Percentiles rank a stretch among this genome's conserved stretches.
These are phyloP conservation scores for Raffaelea ambrosiae DNA, from an alignment of 2,329 filamentous ascomycete species.

Conservation along the genomic window DNA sequence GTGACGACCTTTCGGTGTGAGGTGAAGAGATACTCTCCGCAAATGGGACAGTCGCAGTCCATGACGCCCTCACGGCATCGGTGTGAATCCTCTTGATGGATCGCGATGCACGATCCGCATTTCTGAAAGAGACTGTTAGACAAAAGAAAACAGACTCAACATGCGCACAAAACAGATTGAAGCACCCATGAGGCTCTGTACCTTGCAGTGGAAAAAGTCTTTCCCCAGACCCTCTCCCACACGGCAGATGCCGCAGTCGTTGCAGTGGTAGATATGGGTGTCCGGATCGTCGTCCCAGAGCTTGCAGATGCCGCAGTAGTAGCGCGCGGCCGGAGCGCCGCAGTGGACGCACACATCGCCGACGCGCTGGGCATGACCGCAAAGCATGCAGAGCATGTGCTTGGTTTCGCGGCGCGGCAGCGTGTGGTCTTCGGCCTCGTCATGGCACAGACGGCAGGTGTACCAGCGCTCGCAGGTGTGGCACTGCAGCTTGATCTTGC, in stretches of 20 bases:
- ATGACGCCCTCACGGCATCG: constrained; percentile 91
- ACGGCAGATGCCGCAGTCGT: constrained; percentile 91
- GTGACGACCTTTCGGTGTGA: constrained; percentile 83
- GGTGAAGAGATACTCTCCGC: constrained; percentile 92
- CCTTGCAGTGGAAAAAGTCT: constrained; percentile 98
- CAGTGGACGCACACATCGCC: constrained; percentile 72
- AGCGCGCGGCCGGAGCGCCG: constrained; percentile 68
- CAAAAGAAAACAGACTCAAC: not conserved
- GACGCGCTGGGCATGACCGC: constrained; percentile 74
- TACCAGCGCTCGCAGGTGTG: constrained; percentile 87
- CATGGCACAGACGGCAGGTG: constrained; percentile 90
- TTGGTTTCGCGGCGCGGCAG: constrained; percentile 76
- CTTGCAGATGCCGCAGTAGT: constrained; percentile 92
- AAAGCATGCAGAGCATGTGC: constrained; percentile 98
- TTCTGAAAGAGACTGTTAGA: constrained; percentile 40
- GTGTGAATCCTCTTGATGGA: constrained; percentile 74
- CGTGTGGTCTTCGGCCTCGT: constrained; percentile 68
- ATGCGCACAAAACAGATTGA: constrained; percentile 1
- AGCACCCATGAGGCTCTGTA: too few species aligned
- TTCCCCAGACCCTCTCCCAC: constrained; percentile 87
- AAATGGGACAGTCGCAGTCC: constrained; percentile 94
- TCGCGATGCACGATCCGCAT: constrained; percentile 90
- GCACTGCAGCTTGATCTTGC: constrained; percentile 95
- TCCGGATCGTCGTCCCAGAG: constrained; percentile 90
- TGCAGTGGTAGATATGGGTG: constrained; percentile 92